phyloP scores from a whole-genome alignment of 768 basidiomycete species.

The Brasilioporus rufonigricans region DNA sequence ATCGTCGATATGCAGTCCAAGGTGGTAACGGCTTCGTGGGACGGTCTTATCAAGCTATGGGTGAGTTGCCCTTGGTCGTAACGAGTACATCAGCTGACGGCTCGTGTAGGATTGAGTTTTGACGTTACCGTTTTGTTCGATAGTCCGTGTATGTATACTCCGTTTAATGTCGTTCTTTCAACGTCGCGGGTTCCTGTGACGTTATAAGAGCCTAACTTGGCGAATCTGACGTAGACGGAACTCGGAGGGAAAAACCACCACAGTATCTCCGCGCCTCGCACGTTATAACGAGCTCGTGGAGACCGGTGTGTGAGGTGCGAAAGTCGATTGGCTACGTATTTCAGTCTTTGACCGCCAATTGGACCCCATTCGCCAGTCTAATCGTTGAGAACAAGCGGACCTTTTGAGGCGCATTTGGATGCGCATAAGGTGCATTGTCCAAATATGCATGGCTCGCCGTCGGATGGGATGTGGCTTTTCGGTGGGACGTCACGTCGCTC shows the following conservation, averaged over 20 bases:
- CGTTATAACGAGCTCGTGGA: constrained; percentile 5
- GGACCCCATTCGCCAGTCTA: background rate
- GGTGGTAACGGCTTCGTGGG: constrained; percentile 96
- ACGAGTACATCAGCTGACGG: constrained; percentile 1
- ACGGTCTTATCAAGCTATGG: constrained; percentile 97
- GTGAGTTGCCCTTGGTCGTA: constrained; percentile 43
- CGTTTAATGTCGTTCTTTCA: constrained; percentile 2
- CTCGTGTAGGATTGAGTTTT: constrained; percentile 31
- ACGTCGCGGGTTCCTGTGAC: background rate
- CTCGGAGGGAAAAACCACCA: background rate
- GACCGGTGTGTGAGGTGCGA: background rate
- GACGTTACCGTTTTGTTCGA: background rate
- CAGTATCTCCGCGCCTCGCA: background rate
- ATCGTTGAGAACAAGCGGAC: background rate
- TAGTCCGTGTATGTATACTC: constrained; percentile 10
- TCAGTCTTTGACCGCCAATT: background rate
- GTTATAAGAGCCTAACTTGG: constrained; percentile 1
- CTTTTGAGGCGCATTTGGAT: background rate
- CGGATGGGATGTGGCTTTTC: background rate
- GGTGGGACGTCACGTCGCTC: background rate
- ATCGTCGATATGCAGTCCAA: constrained; percentile 65
- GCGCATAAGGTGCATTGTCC: background rate
- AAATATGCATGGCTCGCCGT: background rate
- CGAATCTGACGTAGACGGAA: background rate
- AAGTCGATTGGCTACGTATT: background rate